Evolutionary conservation across 2,329 filamentous ascomycete species (phyloP), one percentile per base, ranked within the genome.

Genomic region (Xylaria sp.): DNA sequence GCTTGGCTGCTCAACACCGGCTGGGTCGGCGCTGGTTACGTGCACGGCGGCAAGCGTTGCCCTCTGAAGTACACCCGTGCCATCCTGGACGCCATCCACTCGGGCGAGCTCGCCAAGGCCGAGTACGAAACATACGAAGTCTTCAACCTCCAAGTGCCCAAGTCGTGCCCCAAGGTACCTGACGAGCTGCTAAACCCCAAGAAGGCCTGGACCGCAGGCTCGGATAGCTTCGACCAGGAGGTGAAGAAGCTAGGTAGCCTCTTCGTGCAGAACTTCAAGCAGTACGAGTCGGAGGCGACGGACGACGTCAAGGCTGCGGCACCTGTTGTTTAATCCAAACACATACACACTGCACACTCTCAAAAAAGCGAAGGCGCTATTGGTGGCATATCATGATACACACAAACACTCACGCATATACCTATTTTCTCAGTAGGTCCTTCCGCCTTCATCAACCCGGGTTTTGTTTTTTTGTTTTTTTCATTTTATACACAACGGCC

Each of bases 21-120:
- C 80, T 93, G 90, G 77, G 89, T 93, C 71, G 91, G 91, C 59
- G 91, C 91, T 73, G 91, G 91, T 74, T 93, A 93, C 78, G 90
- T 93, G 72, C 96, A 94, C 78, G 95, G 94, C 74, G 94, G 94
- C 82, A 97, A 97, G 90, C 92, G 95, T 76, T 98, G 95, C 89
- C 95, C 95, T 49, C 89, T 98, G 82, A 98, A 98, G 86, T 99
- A 98, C 88, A 99, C 96, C 48, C 94, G 96, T 78, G 95, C 96
- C 78, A 98, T 99, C 81, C 91, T 99, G 77, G 95, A 99, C 82
- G 92, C 95, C 80, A 98, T 99, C 85, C 96, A 99, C 91, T 94
- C 90, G 62, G 96, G 96, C 76, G 94, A 97, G 85, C 93, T 99
- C 75, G 94, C 94, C 79, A 92, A 97, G 77, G 91, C 89, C 72